Evolutionary conservation across 305 asterid species (phyloP).

Genomic region (Stenogyne calaminthoides): DNA sequence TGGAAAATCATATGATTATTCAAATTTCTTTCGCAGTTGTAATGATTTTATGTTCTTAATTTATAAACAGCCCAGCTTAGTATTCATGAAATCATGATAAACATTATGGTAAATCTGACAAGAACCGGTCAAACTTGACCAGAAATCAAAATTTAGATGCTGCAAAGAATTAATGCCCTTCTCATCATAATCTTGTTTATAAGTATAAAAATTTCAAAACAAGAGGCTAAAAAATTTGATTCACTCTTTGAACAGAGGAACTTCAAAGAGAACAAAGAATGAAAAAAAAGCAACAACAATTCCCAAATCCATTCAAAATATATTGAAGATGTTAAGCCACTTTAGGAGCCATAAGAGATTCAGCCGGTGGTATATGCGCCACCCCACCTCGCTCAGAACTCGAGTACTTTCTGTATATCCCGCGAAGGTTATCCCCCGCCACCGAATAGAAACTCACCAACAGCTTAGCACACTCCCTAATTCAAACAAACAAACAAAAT

Average conservation of each 20-base stretch:
- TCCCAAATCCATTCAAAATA: neutral
- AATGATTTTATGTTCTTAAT: no score
- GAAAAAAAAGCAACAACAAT: neutral
- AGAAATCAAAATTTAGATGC: no score
- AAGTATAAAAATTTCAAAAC: neutral
- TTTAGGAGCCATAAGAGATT: slow-evolving; percentile 42
- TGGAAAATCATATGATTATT: no score
- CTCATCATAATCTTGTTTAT: no score
- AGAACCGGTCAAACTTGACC: no score
- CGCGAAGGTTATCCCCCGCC: slow-evolving; percentile 49
- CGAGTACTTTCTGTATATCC: slow-evolving; percentile 59
- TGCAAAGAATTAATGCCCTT: no score
- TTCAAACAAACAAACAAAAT: neutral
- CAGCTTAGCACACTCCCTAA: slow-evolving; percentile 69
- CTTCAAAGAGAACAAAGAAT: neutral
- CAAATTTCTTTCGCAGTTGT: no score
- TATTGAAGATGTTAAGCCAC: neutral
- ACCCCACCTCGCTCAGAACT: slow-evolving; percentile 55
- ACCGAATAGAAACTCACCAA: slow-evolving; percentile 53
- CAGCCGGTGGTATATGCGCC: slow-evolving; percentile 60
- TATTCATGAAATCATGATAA: no score
- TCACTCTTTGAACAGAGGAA: neutral
- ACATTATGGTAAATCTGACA: no score
- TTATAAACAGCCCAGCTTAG: no score
- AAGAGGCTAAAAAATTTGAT: no score